Base-by-base conservation (phyloP, 176 grass and related monocot genomes). In the Themeda triandra region DNA sequence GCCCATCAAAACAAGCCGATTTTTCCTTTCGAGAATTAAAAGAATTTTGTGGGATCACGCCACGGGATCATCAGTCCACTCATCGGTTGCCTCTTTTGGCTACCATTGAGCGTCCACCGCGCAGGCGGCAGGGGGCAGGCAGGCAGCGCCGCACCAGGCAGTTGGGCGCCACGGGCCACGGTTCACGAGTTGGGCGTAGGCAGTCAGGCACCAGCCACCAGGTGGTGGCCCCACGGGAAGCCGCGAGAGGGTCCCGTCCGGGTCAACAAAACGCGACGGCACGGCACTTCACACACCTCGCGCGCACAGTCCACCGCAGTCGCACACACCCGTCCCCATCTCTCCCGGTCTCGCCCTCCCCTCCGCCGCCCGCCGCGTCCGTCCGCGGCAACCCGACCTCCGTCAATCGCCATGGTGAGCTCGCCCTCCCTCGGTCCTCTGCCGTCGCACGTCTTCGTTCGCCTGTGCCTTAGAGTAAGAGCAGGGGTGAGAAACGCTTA, bases 351-450 rank as follows among this genome's bases (percentile, higher is more conserved):
- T 32, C 30, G 63, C 21, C 4, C 44, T 30, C 44, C 63, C 6
- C 8, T 37, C 78, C 63, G 63, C 28, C 63, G 63, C 42, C 31
- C 64, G 63, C 78, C 78, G 78, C 78, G 78, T 53, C 69, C 70
- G 24, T 45, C 35, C 11, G 87, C 87, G 53, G 51, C 63, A 1
- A 30, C 70, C 63, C 63, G 40, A 42, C 48, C 66, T 28, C 32
- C 66, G 14, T 29, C 48, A 54, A 19, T 25, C 88, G 25, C 73
- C 79, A 90, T 90, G 88, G 83, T 86, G n/a, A 86, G 83, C n/a
- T 0, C 6, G 19, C 5, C 48, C 24, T 10, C 7, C 53, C 10
- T 37, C 40, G 1, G 2, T 69, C 27, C 76, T 68, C 59, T 14
- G 6, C 25, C 33, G 39, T 48, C 19, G 41, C 51, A n/a, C n/a